Base-by-base conservation (phyloP, 202 grass and related monocot genomes). In the Carex sylvatica region DNA sequence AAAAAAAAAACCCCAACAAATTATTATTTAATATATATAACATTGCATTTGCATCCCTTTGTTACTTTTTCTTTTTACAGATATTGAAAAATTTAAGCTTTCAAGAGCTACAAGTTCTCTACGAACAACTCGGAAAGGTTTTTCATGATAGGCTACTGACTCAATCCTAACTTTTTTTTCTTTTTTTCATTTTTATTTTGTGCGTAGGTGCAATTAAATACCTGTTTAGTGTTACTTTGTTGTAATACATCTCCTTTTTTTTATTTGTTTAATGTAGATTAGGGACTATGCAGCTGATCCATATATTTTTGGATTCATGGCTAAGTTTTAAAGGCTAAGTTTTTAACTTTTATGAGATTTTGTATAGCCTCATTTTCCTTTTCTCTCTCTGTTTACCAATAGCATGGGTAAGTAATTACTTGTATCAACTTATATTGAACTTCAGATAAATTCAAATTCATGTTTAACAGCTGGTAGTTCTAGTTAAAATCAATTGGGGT, bases 51-150 rank as follows among this genome's bases (percentile, higher is more conserved):
- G 52, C 74, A 20, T 59, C 28, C 53, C 0, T 58, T 77, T 77
- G 15, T 49, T 49, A 65, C 52, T 19, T 80, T 71, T 85, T 54
- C 14, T 59, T 23, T 47, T 78, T 81, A 47, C 81, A 94, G 92
- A 92, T 92, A 52, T 74, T 99, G 78, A 88, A 93, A 79, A 99
- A 91, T 61, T 85, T 99, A 60, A 87, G 86, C 23, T 93, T 93
- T 51, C 91, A 99, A 86, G 96, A 99, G 93, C 96, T 92, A 87
- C 89, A 89, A 82, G 83, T 88, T 79, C 70, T 99, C 15, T 99
- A 99, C 16, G 64, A 92, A 52, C 88, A 91, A 87, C 93, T 99
- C 28, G 96, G 93, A 70, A 89, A 93, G 23, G 88, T 96, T 62
- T 89, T 96, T 85, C 84, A 42, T 61, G 83, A 83, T 38, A 92